phyloP scores from a whole-genome alignment of 441 rosid species.

The Sinapis alba region DNA sequence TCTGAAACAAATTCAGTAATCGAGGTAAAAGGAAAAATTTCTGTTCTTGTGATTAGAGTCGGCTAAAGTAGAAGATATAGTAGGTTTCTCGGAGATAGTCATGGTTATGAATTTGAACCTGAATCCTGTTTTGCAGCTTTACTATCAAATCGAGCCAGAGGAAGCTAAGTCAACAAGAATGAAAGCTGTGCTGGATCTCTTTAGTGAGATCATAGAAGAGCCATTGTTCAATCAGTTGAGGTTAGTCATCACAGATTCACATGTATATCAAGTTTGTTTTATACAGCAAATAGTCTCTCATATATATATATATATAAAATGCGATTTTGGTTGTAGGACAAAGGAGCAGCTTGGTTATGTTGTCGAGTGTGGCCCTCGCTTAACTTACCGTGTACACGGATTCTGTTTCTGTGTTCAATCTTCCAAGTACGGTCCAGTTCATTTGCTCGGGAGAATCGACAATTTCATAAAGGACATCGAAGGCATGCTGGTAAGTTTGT shows the following conservation, averaged over 20 bases:
- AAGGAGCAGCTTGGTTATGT: slow-evolving; percentile 98
- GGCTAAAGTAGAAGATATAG: slow-evolving; percentile 13
- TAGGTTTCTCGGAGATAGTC: slow-evolving; percentile 12
- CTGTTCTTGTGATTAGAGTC: slow-evolving; percentile 18
- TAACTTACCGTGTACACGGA: slow-evolving; percentile 75
- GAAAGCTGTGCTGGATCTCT: slow-evolving; percentile 93
- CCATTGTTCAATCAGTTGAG: slow-evolving; percentile 96
- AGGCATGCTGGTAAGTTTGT: slow-evolving; percentile 63
- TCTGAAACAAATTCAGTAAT: slow-evolving; percentile 90
- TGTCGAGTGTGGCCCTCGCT: slow-evolving; percentile 81
- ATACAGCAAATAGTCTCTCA: background rate
- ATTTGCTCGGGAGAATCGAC: slow-evolving; percentile 54
- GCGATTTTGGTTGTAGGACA: slow-evolving; percentile 56
- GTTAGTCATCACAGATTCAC: slow-evolving; percentile 45
- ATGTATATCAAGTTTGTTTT: background rate
- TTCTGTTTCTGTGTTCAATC: slow-evolving; percentile 91
- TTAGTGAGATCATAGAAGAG: slow-evolving; percentile 91
- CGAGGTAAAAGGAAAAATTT: slow-evolving; percentile 60
- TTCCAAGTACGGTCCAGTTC: slow-evolving; percentile 79
- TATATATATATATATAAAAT: background rate
- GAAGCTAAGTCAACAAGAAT: slow-evolving; percentile 59
- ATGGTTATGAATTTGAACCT: slow-evolving; percentile 33
- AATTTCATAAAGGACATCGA: slow-evolving; percentile 68
- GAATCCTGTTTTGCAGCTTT: slow-evolving; percentile 61
- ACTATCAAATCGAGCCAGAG: slow-evolving; percentile 93